A percentile compares a stretch with the other conserved stretches of the same genome.
These are phyloP conservation scores for Fusarium heterosporum DNA, from an alignment of 2,329 filamentous ascomycete species.

Conservation along the genomic window DNA sequence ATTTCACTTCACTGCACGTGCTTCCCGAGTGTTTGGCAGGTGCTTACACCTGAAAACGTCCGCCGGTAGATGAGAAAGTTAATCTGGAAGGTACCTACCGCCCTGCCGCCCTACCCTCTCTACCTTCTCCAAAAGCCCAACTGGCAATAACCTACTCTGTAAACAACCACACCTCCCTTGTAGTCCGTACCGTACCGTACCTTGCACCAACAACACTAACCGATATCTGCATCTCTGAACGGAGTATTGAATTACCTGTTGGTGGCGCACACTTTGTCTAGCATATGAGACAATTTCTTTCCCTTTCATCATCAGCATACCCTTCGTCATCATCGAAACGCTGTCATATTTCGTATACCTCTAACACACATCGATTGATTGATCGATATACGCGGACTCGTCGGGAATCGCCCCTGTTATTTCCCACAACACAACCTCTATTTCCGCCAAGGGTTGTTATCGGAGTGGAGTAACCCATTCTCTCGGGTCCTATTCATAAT, in stretches of 20 bases:
- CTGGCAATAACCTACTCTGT: background rate
- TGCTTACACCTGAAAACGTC: slow-evolving; percentile 9
- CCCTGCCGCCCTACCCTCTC: background rate
- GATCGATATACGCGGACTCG: slow-evolving; percentile 5
- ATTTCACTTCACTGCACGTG: slow-evolving; percentile 15
- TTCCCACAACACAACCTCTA: slow-evolving; percentile 12
- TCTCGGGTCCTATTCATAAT: slow-evolving; percentile 26
- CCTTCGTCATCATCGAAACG: slow-evolving; percentile 5
- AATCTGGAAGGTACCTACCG: slow-evolving; percentile 15
- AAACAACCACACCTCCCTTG: background rate
- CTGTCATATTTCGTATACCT: slow-evolving; percentile 3
- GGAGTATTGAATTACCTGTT: slow-evolving; percentile 14
- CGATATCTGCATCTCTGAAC: slow-evolving; percentile 3
- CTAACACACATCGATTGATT: slow-evolving; percentile 1
- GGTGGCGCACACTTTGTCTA: slow-evolving; percentile 23
- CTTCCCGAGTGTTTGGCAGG: slow-evolving; percentile 11
- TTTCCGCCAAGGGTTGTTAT: slow-evolving; percentile 26
- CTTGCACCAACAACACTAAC: background rate
- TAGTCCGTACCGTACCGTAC: background rate
- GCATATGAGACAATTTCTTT: slow-evolving; percentile 17
- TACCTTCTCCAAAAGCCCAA: slow-evolving; percentile 23
- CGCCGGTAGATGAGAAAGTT: slow-evolving; percentile 5
- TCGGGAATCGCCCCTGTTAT: slow-evolving; percentile 8
- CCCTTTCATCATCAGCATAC: background rate
- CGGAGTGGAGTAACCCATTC: slow-evolving; percentile 30